Evolutionary conservation across 163 green algal genomes (phyloP), one percentile per base, ranked within the genome.

Genomic region (Scenedesmus sp.): DNA sequence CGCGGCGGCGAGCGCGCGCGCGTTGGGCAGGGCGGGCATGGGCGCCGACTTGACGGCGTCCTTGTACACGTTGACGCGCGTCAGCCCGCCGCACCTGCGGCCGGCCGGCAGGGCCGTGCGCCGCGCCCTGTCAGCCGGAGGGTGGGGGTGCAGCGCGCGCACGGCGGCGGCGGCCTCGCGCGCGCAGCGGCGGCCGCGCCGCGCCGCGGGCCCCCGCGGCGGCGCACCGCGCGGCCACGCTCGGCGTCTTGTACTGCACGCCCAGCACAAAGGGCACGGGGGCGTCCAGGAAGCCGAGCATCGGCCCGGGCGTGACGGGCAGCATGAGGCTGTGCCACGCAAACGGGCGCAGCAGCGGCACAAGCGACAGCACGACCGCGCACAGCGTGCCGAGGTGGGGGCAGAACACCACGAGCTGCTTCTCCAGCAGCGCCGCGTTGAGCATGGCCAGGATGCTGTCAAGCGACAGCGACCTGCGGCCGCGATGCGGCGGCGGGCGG

Each of bases 1-100:
- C 4, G 79, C 80, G 0, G 81, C 75, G 22, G 51, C 10, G 62
- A 96, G 83, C 34, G 63, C 60, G 34, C 72, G 73, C 10, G 63
- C n/a, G 45, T 83, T 77, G 31, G 92, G 92, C 70, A 96, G 70
- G 50, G 64, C 22, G 22, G 91, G 90, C 71, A 96, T 80, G 1
- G 69, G 73, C 15, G 73, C 50, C 33, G 60, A 58, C 62, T 81
- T 81, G 62, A 81, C 48, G 6, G 24, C 60, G 33, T 81, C 77
- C 82, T 96, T 96, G 88, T 95, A 96, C 39, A 94, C 73, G 76
- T 95, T 96, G 44, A 96, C 91, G 4, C 91, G 87, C 29, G 93
- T 71, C 54, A 94, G 80, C 36, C 66, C 70, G 14, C 62, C 70
- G 70, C 89, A 93, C 29, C 85, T 87, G 77, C 10, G 47, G 13